Percentiles rank a stretch among this genome's conserved stretches.
Conservation (phyloP, 768 basidiomycete species). For the Filobasidium floriforme region DNA sequence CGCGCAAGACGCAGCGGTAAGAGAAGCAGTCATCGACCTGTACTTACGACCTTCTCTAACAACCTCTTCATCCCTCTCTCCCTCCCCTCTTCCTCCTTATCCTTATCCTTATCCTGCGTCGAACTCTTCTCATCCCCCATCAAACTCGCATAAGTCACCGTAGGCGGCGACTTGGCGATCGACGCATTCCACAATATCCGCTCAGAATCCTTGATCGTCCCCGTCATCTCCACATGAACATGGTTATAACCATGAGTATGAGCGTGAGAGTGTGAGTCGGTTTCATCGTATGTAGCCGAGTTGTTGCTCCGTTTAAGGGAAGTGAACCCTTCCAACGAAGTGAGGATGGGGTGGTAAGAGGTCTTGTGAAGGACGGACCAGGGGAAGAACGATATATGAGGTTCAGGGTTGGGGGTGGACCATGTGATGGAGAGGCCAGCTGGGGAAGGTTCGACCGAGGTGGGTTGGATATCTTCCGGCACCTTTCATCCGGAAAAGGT, state of each 20-base stretch:
- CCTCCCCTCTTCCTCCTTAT: constrained; percentile 19
- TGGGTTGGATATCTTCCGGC: constrained; percentile 62
- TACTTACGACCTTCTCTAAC: constrained; percentile 69
- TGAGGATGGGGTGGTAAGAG: constrained; percentile 64
- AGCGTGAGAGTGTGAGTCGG: too few relatives aligned
- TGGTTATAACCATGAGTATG: not conserved
- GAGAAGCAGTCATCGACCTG: too few relatives aligned
- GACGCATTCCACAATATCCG: constrained; percentile 71
- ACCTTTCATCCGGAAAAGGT: too few relatives aligned
- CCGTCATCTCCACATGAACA: not conserved
- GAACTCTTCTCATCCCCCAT: constrained; percentile 45
- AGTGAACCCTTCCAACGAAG: not conserved
- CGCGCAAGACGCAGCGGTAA: too few relatives aligned
- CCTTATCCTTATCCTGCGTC: not conserved
- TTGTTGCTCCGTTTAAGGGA: not conserved
- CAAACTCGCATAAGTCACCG: constrained; percentile 62
- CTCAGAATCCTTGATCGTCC: constrained; percentile 43
- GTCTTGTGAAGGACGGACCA: constrained; percentile 74
- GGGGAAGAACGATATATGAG: constrained; percentile 76
- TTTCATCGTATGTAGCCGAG: not conserved
- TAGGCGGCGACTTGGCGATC: constrained; percentile 67
- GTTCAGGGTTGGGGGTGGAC: constrained; percentile 54
- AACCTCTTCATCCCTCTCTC: constrained; percentile 68
- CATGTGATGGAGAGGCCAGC: constrained; percentile 68
- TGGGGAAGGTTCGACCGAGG: constrained; percentile 52